phyloP scores from a whole-genome alignment of 2,329 filamentous ascomycete species.

The Aureobasidium sp. region DNA sequence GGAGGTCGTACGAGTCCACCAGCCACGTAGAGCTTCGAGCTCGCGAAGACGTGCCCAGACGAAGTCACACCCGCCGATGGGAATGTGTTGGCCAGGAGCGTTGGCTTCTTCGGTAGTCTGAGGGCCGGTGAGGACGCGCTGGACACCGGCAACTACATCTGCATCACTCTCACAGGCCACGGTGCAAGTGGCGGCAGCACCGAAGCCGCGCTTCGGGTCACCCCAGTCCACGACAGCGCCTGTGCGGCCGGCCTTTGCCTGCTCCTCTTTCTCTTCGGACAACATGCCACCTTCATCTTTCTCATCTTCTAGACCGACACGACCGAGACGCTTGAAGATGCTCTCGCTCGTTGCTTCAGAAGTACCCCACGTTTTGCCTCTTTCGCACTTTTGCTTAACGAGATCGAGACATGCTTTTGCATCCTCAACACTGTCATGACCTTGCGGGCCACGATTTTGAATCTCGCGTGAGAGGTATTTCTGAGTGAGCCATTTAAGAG shows the following conservation, averaged over 20 bases:
- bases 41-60: constrained; percentile 57
- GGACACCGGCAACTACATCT: constrained; percentile 50
- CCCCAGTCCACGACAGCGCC: constrained; percentile 87
- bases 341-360: constrained; percentile 74
- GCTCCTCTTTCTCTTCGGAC: constrained; percentile 36
- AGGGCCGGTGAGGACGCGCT: constrained; percentile 43
- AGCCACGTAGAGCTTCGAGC: constrained; percentile 53
- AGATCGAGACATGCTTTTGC: constrained; percentile 86
- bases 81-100: constrained; percentile 30
- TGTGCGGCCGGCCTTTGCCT: constrained; percentile 40
- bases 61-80: constrained; percentile 51
- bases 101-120: not conserved
- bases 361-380: constrained; percentile 78
- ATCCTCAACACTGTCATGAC: constrained; percentile 91
- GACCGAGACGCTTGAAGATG: constrained; percentile 72
- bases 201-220: constrained; percentile 59
- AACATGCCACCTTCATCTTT: constrained; percentile 31
- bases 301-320: constrained; percentile 20
- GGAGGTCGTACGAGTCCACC: constrained; percentile 48
- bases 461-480: constrained; percentile 84
- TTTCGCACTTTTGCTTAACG: constrained; percentile 92
- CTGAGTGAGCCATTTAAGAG: constrained; percentile 79
- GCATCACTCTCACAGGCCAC: constrained; percentile 52
- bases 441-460: constrained; percentile 65
- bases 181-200: constrained; percentile 47